Conservation (phyloP, 768 basidiomycete genomes). For the Psilocybe azurescens region DNA sequence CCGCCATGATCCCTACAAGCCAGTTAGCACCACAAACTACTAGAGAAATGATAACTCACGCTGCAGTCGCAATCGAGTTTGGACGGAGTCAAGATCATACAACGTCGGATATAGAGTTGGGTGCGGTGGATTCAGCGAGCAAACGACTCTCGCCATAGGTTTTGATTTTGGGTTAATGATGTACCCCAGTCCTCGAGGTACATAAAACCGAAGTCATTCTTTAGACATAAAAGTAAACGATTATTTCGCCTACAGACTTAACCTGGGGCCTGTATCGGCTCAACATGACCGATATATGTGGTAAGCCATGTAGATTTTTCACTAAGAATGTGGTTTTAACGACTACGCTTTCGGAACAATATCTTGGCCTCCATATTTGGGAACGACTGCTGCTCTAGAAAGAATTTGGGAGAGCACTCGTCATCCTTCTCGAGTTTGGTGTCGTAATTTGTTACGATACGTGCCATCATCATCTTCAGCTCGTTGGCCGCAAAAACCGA, state of each 20-base stretch:
- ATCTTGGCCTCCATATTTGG: constrained; percentile 11
- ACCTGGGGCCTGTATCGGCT: too few relatives aligned
- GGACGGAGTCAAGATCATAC: neutral
- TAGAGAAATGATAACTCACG: neutral
- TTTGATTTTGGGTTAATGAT: too few relatives aligned
- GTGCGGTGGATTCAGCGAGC: neutral
- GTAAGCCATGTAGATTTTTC: too few relatives aligned
- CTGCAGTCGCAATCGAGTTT: constrained; percentile 4
- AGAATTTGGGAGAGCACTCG: constrained; percentile 10
- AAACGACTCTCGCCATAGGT: too few relatives aligned
- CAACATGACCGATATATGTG: too few relatives aligned
- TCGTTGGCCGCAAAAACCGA: constrained; percentile 47
- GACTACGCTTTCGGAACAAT: constrained; percentile 9
- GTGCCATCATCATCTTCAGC: constrained; percentile 50
- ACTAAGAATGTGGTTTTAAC: too few relatives aligned
- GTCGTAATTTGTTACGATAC: constrained; percentile 45
- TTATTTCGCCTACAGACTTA: too few relatives aligned
- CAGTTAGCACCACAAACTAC: neutral
- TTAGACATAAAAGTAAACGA: too few relatives aligned
- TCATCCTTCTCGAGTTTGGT: constrained; percentile 37
- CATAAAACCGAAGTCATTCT: too few relatives aligned
- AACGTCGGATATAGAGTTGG: neutral
- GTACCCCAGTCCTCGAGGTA: too few relatives aligned
- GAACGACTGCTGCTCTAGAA: neutral
- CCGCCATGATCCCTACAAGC: neutral